These are phyloP conservation scores for Limonium bicolor DNA, from an alignment of 148 eudicot genomes.

Conservation along the genomic window DNA sequence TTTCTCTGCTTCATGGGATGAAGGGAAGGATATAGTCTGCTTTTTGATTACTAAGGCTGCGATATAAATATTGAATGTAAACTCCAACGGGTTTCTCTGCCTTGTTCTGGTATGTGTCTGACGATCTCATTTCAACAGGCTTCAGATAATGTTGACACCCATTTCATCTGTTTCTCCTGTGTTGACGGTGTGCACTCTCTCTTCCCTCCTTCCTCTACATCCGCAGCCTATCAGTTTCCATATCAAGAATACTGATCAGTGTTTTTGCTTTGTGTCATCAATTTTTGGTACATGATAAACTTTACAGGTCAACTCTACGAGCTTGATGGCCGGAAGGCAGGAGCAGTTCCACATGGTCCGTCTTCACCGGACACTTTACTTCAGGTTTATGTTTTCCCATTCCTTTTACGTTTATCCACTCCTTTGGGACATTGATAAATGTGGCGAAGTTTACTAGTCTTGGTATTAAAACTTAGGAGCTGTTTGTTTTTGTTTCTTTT, in stretches of 20 bases:
- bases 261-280: no score
- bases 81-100: no score
- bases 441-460: background rate
- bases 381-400: constrained; percentile 28
- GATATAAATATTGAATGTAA: no score
- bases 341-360: constrained; percentile 70
- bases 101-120: background rate
- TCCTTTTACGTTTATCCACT: background rate
- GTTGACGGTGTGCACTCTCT: constrained; percentile 47
- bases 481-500: background rate
- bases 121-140: constrained; percentile 50
- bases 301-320: constrained; percentile 70
- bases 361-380: constrained; percentile 60
- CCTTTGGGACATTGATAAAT: background rate
- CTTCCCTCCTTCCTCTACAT: background rate
- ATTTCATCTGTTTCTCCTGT: constrained; percentile 84
- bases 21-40: no score
- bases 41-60: no score
- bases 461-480: background rate
- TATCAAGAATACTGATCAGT: background rate
- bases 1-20: no score
- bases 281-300: background rate
- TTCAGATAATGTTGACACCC: constrained; percentile 59
- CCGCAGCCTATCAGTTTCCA: background rate
- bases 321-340: constrained; percentile 84